Base-by-base conservation (phyloP, 1,139 yeast genomes). In the Geotrichum fermentans region DNA sequence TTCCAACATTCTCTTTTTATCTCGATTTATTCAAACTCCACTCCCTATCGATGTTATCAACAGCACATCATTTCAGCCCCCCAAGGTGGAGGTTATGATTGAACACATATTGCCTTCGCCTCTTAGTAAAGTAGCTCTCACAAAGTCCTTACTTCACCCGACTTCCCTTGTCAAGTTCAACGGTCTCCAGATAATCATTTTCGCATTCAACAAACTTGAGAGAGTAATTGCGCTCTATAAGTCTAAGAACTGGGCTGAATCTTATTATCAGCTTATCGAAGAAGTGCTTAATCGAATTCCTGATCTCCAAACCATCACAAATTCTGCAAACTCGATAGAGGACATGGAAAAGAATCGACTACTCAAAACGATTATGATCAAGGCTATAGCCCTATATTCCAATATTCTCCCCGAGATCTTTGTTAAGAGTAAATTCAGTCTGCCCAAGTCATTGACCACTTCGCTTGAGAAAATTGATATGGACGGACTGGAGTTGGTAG, bases 101-200 rank as follows among this genome's bases (percentile, higher is more conserved):
- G 89, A 86, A 49, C 71, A 74, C 46, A 73, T 88, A 14, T 64
- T 82, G 5, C 94, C 96, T 14, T 70, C 80, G 0, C 80, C 88
- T 0, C 60, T 89, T n/a, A 77, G 83, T 2, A 78, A 79, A 55
- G 53, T 73, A 1, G 72, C 83, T 0, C 68, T 90, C 44, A 69
- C 75, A 0, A 83, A 79, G 57, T 77, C 87, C 47, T 65, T 89
- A 34, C 73, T 73, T 33, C 70, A 74, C 13, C 79, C 80, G 2
- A 68, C 73, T n/a, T 62, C 70, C 1, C 64, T 89, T n/a, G 73
- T 88, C 24, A 77, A 74, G 51, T 95, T 85, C 58, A 70, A 85
- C 40, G 75, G 82, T 0, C 69, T 80, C 26, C 90, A 85, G 59
- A 59, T 86, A 26, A 63, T 88, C 8, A 66, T 77, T 33, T 72